Evolutionary conservation across 2,329 filamentous ascomycete species (phyloP).

Genomic region (Thermoascus crustaceus): DNA sequence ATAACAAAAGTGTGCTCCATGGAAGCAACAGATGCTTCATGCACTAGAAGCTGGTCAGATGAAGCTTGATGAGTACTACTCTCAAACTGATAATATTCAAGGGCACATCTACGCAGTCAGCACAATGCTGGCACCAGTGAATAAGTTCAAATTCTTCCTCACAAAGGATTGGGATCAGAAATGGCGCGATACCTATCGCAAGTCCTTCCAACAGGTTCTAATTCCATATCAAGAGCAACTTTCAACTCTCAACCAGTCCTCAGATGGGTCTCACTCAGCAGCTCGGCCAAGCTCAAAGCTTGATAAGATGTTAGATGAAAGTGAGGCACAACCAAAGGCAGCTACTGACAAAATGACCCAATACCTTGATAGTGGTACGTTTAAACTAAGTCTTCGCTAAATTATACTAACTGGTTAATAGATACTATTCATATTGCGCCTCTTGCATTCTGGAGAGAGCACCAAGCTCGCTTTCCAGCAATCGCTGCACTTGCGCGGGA

Average conservation of each 20-base stretch:
- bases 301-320: neutral
- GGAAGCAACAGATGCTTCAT: slow-evolving; percentile 9
- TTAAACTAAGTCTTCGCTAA: neutral
- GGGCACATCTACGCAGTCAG: slow-evolving; percentile 10
- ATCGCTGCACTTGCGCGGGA: slow-evolving; percentile 1
- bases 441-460: slow-evolving; percentile 2
- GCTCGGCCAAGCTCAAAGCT: neutral
- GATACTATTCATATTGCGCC: neutral
- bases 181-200: slow-evolving; percentile 3
- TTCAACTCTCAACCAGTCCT: neutral
- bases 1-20: slow-evolving; percentile 7
- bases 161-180: slow-evolving; percentile 7
- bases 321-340: neutral
- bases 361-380: slow-evolving; percentile 9
- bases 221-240: neutral
- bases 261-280: neutral
- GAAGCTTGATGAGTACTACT: slow-evolving; percentile 12
- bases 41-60: slow-evolving; percentile 1
- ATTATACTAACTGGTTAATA: slow-evolving; percentile 10
- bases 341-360: slow-evolving; percentile 3
- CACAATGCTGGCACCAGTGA: slow-evolving; percentile 8
- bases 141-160: slow-evolving; percentile 13
- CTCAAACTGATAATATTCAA: slow-evolving; percentile 6
- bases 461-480: slow-evolving; percentile 4
- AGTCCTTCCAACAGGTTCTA: slow-evolving; percentile 6